phyloP scores from a whole-genome alignment of 805 yeast genomes.

The Clavispora santaluciae region DNA sequence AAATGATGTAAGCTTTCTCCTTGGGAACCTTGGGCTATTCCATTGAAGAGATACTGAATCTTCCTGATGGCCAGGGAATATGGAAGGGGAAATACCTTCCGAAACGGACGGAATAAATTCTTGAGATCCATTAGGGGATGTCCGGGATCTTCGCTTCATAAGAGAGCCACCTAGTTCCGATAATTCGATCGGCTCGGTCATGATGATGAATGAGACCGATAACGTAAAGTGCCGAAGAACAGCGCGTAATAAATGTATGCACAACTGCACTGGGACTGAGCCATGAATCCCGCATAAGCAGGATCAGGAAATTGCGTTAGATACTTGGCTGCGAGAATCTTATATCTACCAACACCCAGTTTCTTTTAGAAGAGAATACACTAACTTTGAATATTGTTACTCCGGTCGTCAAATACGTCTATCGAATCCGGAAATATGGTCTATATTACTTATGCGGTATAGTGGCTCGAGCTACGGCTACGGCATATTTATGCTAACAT shows the following conservation, averaged over 20 bases:
- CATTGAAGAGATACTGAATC: neutral
- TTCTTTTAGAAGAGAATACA: too few species aligned
- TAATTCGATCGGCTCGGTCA: neutral
- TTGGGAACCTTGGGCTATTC: neutral
- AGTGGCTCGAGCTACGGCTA: too few species aligned
- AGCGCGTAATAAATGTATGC: too few species aligned
- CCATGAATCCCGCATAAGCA: too few species aligned
- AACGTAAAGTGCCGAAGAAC: neutral
- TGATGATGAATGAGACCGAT: neutral
- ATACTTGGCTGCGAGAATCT: too few species aligned
- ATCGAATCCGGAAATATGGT: too few species aligned
- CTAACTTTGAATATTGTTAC: too few species aligned
- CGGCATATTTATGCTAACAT: neutral
- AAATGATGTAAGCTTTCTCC: constrained; percentile 12
- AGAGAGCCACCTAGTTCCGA: neutral
- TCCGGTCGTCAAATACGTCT: too few species aligned
- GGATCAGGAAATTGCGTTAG: too few species aligned
- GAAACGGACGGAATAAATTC: neutral
- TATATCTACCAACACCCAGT: too few species aligned
- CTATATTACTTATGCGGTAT: too few species aligned
- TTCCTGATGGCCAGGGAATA: neutral
- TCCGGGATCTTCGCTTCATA: neutral
- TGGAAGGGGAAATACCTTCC: neutral
- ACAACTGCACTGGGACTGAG: too few species aligned
- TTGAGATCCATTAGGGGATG: neutral